These are phyloP conservation scores for Cladorrhinum samala DNA, from an alignment of 495 filamentous ascomycete species.

Conservation along the genomic window DNA sequence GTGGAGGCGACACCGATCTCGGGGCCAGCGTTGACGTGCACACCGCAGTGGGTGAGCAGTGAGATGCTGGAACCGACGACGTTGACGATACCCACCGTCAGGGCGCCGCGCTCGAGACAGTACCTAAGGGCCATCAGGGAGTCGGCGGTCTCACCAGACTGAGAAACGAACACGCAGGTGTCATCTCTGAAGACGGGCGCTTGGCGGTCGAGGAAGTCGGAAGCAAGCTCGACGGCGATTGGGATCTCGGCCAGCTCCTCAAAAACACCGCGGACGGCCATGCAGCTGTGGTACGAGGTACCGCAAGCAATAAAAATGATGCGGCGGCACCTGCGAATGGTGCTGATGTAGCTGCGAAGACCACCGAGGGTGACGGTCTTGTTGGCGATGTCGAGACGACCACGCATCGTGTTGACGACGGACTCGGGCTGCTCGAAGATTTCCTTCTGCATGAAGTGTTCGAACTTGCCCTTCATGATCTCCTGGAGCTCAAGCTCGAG, in stretches of 20 bases:
- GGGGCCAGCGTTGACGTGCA: constrained; percentile 97
- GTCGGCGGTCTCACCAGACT: constrained; percentile 98
- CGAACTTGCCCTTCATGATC: constrained; percentile 99
- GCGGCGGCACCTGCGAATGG: constrained; percentile 89
- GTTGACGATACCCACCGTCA: constrained; percentile 97
- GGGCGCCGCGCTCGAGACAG: constrained; percentile 91
- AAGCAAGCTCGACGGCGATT: constrained; percentile 92
- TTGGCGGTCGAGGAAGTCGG: constrained; percentile 94
- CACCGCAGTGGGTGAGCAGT: constrained; percentile 96
- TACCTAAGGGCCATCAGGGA: constrained; percentile 95
- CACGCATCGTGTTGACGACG: constrained; percentile 98
- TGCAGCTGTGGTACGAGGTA: constrained; percentile 97
- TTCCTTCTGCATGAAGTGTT: constrained; percentile 99
- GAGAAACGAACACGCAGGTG: constrained; percentile 97
- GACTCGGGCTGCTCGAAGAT: constrained; percentile 99
- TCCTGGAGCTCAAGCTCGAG: constrained; percentile 97
- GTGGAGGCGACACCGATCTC: constrained; percentile 99
- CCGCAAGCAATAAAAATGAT: constrained; percentile 99
- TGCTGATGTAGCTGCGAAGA: constrained; percentile 89
- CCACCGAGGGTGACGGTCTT: constrained; percentile 94
- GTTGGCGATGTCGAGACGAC: constrained; percentile 86
- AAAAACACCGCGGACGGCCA: constrained; percentile 96
- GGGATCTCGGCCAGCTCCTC: constrained; percentile 98
- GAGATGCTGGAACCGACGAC: constrained; percentile 97
- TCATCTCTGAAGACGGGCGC: constrained; percentile 99